Base-by-base conservation (phyloP, 805 yeast species). In the Wickerhamomyces ciferrii region DNA sequence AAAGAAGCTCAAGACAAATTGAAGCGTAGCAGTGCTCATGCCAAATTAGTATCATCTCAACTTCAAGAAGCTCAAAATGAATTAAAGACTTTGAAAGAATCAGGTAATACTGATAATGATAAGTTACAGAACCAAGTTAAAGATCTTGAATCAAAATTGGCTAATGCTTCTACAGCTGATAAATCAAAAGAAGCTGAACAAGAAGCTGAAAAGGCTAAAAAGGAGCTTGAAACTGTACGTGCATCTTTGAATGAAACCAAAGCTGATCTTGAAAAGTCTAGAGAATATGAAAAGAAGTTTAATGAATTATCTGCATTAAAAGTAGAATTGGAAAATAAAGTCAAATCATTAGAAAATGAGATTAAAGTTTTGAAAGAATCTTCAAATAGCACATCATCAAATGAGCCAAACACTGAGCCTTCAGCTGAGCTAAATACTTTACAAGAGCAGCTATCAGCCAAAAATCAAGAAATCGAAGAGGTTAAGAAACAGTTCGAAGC, bases 231-330 rank as follows among this genome's bases (percentile, higher is more conserved):
- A 11, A 1, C 38, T 5, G 7, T 36, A 5, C 39, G 36, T 14
- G 4, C 27, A 20, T 7, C 32, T 9, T 10, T 23, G 18, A 5
- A 21, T 18, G 18, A 23, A n/a, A 11, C 23, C 17, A n/a, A 29
- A 24, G 15, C 42, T 34, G 58, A 50, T 46, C 49, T 53, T 44
- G 58, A 44, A 57, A 51, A 63, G 56, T 70, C 70, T 1, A 63
- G 64, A 32, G 67, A 63, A 6, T 60, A 81, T 38, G 75, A 63
- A 40, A 48, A 54, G 7, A 66, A 72, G 48, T 50, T 70, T 14
- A 61, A 60, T 9, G 63, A 59, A 5, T 45, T 74, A 20, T 54
- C 55, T 15, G 47, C 55, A 1, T 61, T 62, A 18, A 72, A 71
- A 27, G 63, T 66, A 5, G 64, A 68, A 8, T 50, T 77, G 24